Evolutionary conservation across 257 asterid species (phyloP), one percentile per base, ranked within the genome.

Genomic region (Apocynum venetum): DNA sequence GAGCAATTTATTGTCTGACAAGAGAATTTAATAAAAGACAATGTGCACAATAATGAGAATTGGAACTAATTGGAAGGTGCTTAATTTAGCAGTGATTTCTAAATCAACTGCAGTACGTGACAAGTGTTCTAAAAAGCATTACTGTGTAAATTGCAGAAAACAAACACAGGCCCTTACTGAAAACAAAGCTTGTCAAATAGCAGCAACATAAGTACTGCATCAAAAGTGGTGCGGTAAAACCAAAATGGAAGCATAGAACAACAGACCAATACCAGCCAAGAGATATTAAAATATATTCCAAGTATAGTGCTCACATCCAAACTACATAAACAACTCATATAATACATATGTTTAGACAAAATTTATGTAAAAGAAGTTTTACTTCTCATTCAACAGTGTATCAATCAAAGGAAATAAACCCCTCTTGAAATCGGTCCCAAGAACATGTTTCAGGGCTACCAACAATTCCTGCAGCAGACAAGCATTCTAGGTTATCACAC

Each of bases 401-500:
- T 96, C 99, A 56, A 96, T 96, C 77, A 96, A 84, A 81, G 99
- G 99, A 85, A 90, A 96, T 84, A 96, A 88, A 72, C 99, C 99
- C 86, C 97, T 86, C 90, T 96, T 96, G 84, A 93, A 96, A 83
- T 96, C 99, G 38, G 99, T 96, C 81, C 96, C 97, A 60, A 96
- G 97, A 71, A 96, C 99, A 89, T 96, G 98, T 82, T 96, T 96
- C 81, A 96, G 90, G 79, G 99, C 98, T 51, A 96, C 99, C 96
- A 96, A 87, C 70, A 96, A 88, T 89, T 96, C 99, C 99, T 96
- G 88, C 78, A 82, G 41, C 51, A 69, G 82, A 81, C 71, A 83
- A 83, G 46, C 71, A 44, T 36, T 74, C 35, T 15, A 9, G 51
- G 69, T 88, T 68, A 88, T 59, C 71, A 61, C 31, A 43, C 52